Evolutionary conservation across 73 alveolate species (phyloP), one percentile per base, ranked within the genome.

Genomic region (Paramecium sonneborni): DNA sequence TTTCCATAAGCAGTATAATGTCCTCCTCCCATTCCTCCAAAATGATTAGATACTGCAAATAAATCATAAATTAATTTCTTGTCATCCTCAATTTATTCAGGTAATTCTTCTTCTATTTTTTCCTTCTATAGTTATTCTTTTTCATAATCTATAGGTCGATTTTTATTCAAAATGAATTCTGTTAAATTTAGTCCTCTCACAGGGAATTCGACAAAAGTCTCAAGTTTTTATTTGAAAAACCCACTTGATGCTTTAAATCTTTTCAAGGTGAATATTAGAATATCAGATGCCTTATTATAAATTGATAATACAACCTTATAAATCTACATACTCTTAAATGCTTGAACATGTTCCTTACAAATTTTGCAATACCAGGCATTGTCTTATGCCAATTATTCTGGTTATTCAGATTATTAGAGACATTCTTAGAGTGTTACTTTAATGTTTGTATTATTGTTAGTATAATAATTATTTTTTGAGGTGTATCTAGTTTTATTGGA

Each of bases 281-380:
- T 41, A 84, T 95, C 92, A 76, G 99, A 99, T 38, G 94, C 94
- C 52, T 82, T 20, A 92, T 69, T 94, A 20, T 95, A 68, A 46
- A 95, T 94, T 0, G 24, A 46, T 46, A 8, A 34, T 79, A 85
- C 74, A 41, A 79, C 90, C 52, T 79, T 79, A 21, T 79, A 79
- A 3, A 79, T 79, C 23, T 79, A 24, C 90, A 79, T 79, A 46
- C 90, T 79, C 95, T 97, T 97, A 68, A 84, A 93, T 5, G 98
- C 97, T 38, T 96, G 92, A 32, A 95, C 95, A 69, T 95, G 96
- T 72, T 97, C 95, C 85, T 97, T 93, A 85, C 99, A 97, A 46
- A 86, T 88, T 11, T 74, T 86, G 84, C 99, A 97, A 92, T 87
- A 97, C 99, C 99, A 97, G 68, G 93, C 92, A 95, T 97, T 97